These are phyloP conservation scores for Pharnaceum exiguum DNA, from an alignment of 148 eudicot species.

Conservation along the genomic window DNA sequence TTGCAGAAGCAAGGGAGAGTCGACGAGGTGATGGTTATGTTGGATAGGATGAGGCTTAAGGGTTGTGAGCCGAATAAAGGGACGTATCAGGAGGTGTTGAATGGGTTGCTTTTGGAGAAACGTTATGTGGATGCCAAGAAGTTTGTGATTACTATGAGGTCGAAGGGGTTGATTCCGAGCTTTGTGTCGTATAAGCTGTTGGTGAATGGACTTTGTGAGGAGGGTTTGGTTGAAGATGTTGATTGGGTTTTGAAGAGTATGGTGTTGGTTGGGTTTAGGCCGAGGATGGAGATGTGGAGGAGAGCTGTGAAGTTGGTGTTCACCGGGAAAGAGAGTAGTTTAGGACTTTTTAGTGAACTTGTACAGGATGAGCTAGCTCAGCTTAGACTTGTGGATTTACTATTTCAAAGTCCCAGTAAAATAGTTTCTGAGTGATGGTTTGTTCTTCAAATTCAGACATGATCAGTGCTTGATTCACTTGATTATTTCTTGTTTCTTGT, in stretches of 20 bases:
- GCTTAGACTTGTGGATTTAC: no score
- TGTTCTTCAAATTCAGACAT: no score
- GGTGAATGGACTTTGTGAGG: constrained; percentile 49
- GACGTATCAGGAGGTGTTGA: constrained; percentile 73
- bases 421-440: no score
- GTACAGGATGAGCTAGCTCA: constrained; percentile 9
- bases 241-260: constrained; percentile 71
- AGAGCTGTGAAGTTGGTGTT: constrained; percentile 36
- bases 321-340: background rate
- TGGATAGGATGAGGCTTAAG: constrained; percentile 50
- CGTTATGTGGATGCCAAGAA: constrained; percentile 45
- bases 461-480: no score
- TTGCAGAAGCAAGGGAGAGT: constrained; percentile 56
- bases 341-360: constrained; percentile 15
- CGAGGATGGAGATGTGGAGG: constrained; percentile 68
- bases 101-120: constrained; percentile 53
- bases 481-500: no score
- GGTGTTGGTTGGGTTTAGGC: constrained; percentile 64
- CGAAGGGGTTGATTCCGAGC: constrained; percentile 52
- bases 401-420: no score
- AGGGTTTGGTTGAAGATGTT: constrained; percentile 44
- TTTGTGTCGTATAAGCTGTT: constrained; percentile 63
- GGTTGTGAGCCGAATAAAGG: constrained; percentile 77
- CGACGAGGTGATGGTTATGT: constrained; percentile 60
- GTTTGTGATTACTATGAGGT: constrained; percentile 50